A percentile compares a stretch with the other conserved stretches of the same genome.
Conservation (phyloP, 352 stramenopile genomes). For the Globisporangium ultimum region DNA sequence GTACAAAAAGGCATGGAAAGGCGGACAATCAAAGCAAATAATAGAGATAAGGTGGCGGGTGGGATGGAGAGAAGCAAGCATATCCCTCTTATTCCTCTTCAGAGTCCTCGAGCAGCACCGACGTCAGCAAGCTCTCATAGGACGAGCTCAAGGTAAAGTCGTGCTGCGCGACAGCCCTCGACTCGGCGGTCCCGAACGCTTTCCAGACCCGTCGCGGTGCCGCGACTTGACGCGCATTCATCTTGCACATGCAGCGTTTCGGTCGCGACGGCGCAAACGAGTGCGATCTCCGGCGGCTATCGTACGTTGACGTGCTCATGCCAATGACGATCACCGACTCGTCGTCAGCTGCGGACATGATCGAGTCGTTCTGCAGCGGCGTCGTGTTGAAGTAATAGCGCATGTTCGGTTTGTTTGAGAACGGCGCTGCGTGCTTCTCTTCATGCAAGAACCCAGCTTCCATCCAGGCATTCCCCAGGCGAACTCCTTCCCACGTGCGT, state of each 20-base stretch:
- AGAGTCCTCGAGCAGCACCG: slow-evolving; percentile 7
- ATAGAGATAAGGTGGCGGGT: neutral
- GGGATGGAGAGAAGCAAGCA: neutral
- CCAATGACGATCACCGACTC: slow-evolving; percentile 16
- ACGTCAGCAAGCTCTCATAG: slow-evolving; percentile 15
- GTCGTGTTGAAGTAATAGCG: slow-evolving; percentile 13
- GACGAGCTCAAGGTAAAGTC: slow-evolving; percentile 16
- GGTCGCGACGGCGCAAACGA: neutral
- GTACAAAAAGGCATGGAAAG: too few species aligned
- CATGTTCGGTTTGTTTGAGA: slow-evolving; percentile 20
- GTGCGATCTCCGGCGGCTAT: neutral
- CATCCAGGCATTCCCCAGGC: slow-evolving; percentile 62
- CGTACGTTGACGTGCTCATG: slow-evolving; percentile 14
- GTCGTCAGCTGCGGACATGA: slow-evolving; percentile 5
- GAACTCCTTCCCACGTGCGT: slow-evolving; percentile 40
- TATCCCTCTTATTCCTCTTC: neutral
- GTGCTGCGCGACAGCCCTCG: slow-evolving; percentile 11
- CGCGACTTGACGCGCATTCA: slow-evolving; percentile 9
- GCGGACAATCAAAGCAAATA: too few species aligned
- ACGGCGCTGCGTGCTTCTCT: slow-evolving; percentile 36
- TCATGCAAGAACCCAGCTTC: slow-evolving; percentile 54
- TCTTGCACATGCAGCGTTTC: slow-evolving; percentile 13
- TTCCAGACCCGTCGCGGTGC: neutral
- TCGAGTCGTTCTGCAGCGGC: slow-evolving; percentile 3
- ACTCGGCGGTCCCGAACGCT: slow-evolving; percentile 12